Percentiles rank a stretch among this genome's conserved stretches.
Evolutionary conservation across 345 rosid genomes (phyloP).

Genomic region (Theobroma cacao): DNA sequence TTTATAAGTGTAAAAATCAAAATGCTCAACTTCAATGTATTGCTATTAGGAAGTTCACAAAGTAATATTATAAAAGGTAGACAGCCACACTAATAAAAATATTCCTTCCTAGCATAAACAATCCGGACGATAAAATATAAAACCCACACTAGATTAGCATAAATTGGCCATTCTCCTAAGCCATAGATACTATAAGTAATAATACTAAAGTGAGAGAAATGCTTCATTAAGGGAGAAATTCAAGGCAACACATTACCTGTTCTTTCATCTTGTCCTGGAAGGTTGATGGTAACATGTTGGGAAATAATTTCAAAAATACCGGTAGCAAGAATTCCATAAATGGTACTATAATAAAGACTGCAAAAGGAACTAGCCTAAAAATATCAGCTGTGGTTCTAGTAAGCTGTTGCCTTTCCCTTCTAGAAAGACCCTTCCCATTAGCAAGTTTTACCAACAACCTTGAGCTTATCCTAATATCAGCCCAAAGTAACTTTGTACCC

Average conservation of each 20-base stretch:
- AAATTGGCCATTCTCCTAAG: neutral
- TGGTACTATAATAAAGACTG: conserved; percentile 91
- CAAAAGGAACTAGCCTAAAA: conserved; percentile 78
- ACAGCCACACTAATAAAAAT: neutral
- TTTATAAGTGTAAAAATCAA: conserved; percentile 2
- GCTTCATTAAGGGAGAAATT: neutral
- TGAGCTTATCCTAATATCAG: conserved; percentile 81
- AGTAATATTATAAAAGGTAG: neutral
- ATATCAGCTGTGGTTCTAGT: conserved; percentile 84
- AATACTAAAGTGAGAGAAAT: neutral
- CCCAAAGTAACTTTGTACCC: conserved; percentile 91
- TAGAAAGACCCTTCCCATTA: conserved; percentile 85
- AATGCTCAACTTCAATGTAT: conserved; percentile 2
- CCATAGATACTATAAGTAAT: neutral
- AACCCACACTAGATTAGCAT: neutral
- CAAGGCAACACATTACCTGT: conserved; percentile 54
- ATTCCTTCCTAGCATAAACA: neutral
- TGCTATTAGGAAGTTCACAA: neutral
- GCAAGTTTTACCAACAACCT: conserved; percentile 86
- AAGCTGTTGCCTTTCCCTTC: conserved; percentile 82
- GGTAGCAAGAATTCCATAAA: conserved; percentile 98
- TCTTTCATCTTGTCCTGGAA: conserved; percentile 99
- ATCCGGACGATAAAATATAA: neutral
- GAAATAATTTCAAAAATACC: conserved; percentile 79
- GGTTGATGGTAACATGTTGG: conserved; percentile 96